Evolutionary conservation across 768 basidiomycete genomes (phyloP).

Genomic region (Arthromyces matolae): DNA sequence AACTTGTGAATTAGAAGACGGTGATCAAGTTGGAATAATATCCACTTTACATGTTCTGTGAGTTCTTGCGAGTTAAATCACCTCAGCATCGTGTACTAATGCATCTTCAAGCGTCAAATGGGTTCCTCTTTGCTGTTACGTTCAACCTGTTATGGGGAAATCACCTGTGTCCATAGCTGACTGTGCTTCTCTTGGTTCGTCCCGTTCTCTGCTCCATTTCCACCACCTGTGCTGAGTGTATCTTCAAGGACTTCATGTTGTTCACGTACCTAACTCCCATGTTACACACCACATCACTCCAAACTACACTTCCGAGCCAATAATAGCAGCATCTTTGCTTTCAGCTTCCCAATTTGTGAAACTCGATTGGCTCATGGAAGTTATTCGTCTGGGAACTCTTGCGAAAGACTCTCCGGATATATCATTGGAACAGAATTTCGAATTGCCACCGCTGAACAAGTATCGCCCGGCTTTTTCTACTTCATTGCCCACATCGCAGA

Average conservation of each 20-base stretch:
- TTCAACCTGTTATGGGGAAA: constrained; percentile 33
- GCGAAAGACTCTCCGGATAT: constrained; percentile 27
- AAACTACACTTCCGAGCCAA: constrained; percentile 44
- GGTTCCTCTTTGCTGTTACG: constrained; percentile 48
- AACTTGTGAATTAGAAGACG: constrained; percentile 44
- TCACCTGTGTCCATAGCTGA: constrained; percentile 34
- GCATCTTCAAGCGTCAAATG: constrained; percentile 43
- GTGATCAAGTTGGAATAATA: constrained; percentile 49
- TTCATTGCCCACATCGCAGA: constrained; percentile 43
- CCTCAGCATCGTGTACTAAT: background rate
- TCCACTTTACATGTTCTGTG: constrained; percentile 43
- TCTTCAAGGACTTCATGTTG: constrained; percentile 51
- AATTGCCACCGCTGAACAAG: constrained; percentile 48
- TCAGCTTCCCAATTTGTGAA: constrained; percentile 57
- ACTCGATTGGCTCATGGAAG: constrained; percentile 62
- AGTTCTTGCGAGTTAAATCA: constrained; percentile 17
- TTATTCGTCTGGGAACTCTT: constrained; percentile 47
- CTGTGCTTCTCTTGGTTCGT: constrained; percentile 59
- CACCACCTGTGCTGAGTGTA: too few species aligned
- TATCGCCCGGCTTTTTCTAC: constrained; percentile 58
- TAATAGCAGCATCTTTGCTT: constrained; percentile 56
- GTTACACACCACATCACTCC: constrained; percentile 66
- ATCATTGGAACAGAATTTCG: constrained; percentile 49
- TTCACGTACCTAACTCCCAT: constrained; percentile 38
- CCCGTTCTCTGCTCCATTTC: too few species aligned